These are phyloP conservation scores for Hibiscus trionum DNA, from an alignment of 345 rosid species.

Conservation along the genomic window DNA sequence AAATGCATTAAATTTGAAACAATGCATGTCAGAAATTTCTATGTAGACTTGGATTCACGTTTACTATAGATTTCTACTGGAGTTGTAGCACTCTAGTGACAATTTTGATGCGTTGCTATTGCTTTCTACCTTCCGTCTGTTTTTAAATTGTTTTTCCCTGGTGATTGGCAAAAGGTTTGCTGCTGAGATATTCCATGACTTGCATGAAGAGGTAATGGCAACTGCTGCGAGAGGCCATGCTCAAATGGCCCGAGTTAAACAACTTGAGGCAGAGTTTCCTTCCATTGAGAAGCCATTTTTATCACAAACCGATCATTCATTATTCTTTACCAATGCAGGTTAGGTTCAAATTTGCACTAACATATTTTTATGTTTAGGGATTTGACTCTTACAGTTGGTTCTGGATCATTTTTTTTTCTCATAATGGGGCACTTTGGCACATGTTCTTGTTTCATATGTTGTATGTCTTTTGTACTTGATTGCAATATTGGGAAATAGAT, in stretches of 20 bases:
- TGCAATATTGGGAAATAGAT: background rate
- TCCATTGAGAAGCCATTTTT: slow-evolving; percentile 75
- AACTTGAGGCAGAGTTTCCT: slow-evolving; percentile 86
- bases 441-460: background rate
- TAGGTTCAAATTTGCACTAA: background rate
- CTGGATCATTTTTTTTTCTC: background rate
- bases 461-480: background rate
- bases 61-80: background rate
- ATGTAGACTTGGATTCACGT: background rate
- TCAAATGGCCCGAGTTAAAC: slow-evolving; percentile 80
- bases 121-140: background rate
- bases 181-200: slow-evolving; percentile 91
- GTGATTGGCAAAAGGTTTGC: slow-evolving; percentile 58
- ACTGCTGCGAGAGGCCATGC: slow-evolving; percentile 97
- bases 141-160: slow-evolving; percentile 10
- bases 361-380: background rate
- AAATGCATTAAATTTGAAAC: background rate
- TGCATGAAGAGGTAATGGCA: slow-evolving; percentile 92
- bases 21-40: background rate
- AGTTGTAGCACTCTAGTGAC: background rate
- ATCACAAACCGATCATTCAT: slow-evolving; percentile 71
- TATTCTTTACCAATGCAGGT: slow-evolving; percentile 65
- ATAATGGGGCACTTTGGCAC: background rate
- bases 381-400: background rate
- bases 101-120: background rate